Evolutionary conservation across 2,329 filamentous ascomycete species (phyloP).

Genomic region (Penicillium sclerotigenum): DNA sequence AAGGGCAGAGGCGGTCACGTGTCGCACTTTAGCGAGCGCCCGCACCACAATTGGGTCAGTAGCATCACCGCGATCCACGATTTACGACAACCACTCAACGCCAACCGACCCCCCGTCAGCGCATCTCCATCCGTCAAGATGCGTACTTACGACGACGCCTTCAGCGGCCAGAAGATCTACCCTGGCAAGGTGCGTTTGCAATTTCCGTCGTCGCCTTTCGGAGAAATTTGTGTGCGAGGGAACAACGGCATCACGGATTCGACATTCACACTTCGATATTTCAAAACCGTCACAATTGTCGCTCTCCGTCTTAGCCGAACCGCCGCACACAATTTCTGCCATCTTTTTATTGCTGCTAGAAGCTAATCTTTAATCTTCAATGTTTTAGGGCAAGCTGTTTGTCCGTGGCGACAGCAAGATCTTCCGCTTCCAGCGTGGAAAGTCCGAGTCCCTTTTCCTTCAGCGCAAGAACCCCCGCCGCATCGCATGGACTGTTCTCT

Average conservation of each 20-base stretch:
- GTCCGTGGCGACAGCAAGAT: constrained; percentile 99
- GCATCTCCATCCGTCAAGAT: constrained; percentile 57
- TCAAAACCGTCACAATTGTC: constrained; percentile 6
- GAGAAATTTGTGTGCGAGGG: constrained; percentile 19
- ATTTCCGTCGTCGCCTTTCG: constrained; percentile 17
- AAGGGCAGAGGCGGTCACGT: constrained; percentile 46
- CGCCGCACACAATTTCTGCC: constrained; percentile 7
- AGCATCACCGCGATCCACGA: constrained; percentile 38
- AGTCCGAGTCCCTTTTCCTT: constrained; percentile 99
- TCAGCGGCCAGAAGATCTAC: constrained; percentile 76
- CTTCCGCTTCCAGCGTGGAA: constrained; percentile 99
- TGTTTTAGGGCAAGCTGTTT: constrained; percentile 91
- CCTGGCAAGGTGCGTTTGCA: constrained; percentile 66
- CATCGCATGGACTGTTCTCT: constrained; percentile 97
- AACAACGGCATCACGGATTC: constrained; percentile 13
- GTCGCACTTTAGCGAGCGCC: constrained; percentile 44
- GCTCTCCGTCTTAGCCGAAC: constrained; percentile 3
- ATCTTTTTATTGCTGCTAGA: constrained; percentile 1
- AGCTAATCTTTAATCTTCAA: constrained; percentile 34
- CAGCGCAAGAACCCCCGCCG: constrained; percentile 99
- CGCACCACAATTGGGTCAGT: constrained; percentile 43
- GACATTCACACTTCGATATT: constrained; percentile 6
- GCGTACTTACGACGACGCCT: constrained; percentile 75
- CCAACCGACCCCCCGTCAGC: constrained; percentile 44
- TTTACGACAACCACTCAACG: constrained; percentile 45